Percentiles rank a stretch among this genome's conserved stretches.
Conservation (phyloP, 768 basidiomycete species). For the Sistotremastrum suecicum region DNA sequence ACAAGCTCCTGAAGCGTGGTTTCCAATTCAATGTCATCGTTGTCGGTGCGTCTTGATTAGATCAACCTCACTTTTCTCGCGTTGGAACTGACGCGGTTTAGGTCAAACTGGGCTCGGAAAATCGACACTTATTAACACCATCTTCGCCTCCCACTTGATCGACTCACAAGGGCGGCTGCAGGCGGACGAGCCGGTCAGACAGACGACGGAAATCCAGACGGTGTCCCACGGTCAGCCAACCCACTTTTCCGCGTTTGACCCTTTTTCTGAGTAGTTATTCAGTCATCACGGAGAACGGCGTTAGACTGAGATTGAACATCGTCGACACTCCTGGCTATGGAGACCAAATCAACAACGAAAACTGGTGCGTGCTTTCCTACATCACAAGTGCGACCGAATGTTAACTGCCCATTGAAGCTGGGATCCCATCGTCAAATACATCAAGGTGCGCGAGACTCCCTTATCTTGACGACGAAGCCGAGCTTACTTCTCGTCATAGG, state of each 20-base stretch:
- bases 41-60: conserved; percentile 50
- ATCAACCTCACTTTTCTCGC: not conserved
- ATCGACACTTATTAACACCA: conserved; percentile 96
- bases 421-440: conserved; percentile 98
- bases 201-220: conserved; percentile 95
- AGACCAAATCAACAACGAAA: conserved; percentile 98
- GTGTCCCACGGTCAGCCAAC: conserved; percentile 72
- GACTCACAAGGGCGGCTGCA: conserved; percentile 92
- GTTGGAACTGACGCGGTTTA: conserved; percentile 15
- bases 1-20: conserved; percentile 96
- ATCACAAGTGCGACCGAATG: not conserved
- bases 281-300: conserved; percentile 96
- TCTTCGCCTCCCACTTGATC: conserved; percentile 96
- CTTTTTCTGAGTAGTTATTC: not conserved
- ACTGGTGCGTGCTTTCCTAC: conserved; percentile 47
- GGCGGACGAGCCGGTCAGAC: conserved; percentile 77
- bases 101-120: conserved; percentile 98
- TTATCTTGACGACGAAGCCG: not conserved
- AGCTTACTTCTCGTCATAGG: conserved; percentile 20
- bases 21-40: conserved; percentile 99
- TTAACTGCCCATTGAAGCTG: conserved; percentile 41
- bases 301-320: conserved; percentile 89
- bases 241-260: conserved; percentile 2
- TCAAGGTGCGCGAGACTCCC: conserved; percentile 34
- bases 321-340: conserved; percentile 98